These are phyloP conservation scores for Xylaria scruposa DNA, from an alignment of 495 filamentous ascomycete species.

Conservation along the genomic window DNA sequence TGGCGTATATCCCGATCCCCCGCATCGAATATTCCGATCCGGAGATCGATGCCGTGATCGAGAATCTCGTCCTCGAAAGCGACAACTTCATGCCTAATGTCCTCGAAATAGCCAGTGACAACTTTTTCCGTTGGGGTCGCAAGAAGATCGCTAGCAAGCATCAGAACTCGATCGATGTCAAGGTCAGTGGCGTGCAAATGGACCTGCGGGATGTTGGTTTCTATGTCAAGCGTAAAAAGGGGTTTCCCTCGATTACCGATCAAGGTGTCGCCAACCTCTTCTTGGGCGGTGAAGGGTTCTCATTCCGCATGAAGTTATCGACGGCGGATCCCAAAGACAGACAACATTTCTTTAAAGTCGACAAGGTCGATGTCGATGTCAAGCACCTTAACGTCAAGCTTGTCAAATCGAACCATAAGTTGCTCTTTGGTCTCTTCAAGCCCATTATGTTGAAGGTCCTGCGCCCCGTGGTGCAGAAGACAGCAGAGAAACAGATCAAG, in stretches of 20 bases:
- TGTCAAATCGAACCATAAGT: conserved; percentile 92
- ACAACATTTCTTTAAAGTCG: conserved; percentile 90
- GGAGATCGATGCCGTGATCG: conserved; percentile 84
- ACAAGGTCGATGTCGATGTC: conserved; percentile 83
- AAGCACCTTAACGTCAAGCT: conserved; percentile 89
- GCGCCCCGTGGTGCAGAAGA: conserved; percentile 83
- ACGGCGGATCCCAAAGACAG: conserved; percentile 78
- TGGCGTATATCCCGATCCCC: conserved; percentile 92
- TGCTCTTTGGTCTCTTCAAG: conserved; percentile 87
- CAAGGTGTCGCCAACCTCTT: conserved; percentile 89
- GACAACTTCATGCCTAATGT: conserved; percentile 98
- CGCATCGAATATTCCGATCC: conserved; percentile 91
- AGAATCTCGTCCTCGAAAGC: conserved; percentile 93
- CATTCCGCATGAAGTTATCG: conserved; percentile 89
- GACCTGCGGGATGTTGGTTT: conserved; percentile 89
- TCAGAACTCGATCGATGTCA: conserved; percentile 82
- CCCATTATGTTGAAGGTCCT: conserved; percentile 84
- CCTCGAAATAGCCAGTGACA: conserved; percentile 87
- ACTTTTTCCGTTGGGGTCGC: conserved; percentile 94
- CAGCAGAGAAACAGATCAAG: conserved; percentile 85
- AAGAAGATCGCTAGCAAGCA: conserved; percentile 77
- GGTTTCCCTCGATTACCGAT: conserved; percentile 90
- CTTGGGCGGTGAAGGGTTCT: conserved; percentile 85
- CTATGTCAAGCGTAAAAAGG: conserved; percentile 94
- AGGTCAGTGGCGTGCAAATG: conserved; percentile 88